phyloP scores from a whole-genome alignment of 1,284 basidiomycete genomes.

The Cystobasidium slooffiae region DNA sequence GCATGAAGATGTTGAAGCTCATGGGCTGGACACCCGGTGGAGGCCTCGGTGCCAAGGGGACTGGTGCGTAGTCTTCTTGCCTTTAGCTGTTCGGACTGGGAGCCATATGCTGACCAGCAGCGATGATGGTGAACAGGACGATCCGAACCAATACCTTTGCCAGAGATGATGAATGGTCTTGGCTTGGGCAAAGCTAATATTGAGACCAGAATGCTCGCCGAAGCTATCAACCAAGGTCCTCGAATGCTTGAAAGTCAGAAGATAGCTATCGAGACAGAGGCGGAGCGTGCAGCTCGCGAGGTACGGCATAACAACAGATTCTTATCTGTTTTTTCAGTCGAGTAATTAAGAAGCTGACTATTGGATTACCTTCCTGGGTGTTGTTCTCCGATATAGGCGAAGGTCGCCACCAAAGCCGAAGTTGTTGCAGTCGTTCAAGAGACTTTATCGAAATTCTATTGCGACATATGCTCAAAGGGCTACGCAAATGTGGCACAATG shows the following conservation, averaged over 20 bases:
- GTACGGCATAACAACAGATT: too few relatives aligned
- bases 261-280: slow-evolving; percentile 38
- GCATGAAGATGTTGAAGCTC: slow-evolving; percentile 39
- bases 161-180: slow-evolving; percentile 34
- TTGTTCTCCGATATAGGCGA: slow-evolving; percentile 1
- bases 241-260: slow-evolving; percentile 34
- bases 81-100: neutral
- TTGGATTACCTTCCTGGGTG: neutral
- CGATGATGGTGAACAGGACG: slow-evolving; percentile 9
- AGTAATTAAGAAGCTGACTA: neutral
- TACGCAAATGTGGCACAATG: slow-evolving; percentile 37
- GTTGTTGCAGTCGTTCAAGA: slow-evolving; percentile 15
- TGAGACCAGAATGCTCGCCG: slow-evolving; percentile 42
- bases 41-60: slow-evolving; percentile 32
- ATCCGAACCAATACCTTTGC: slow-evolving; percentile 38
- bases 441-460: slow-evolving; percentile 36
- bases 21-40: slow-evolving; percentile 42
- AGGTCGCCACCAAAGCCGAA: slow-evolving; percentile 21
- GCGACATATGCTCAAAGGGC: slow-evolving; percentile 37
- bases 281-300: slow-evolving; percentile 30
- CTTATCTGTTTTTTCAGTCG: neutral
- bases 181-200: slow-evolving; percentile 41
- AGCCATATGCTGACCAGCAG: too few relatives aligned
- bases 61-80: slow-evolving; percentile 7
- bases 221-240: slow-evolving; percentile 30